phyloP scores from a whole-genome alignment of 352 stramenopile species.

The Blastocystis sp. region DNA sequence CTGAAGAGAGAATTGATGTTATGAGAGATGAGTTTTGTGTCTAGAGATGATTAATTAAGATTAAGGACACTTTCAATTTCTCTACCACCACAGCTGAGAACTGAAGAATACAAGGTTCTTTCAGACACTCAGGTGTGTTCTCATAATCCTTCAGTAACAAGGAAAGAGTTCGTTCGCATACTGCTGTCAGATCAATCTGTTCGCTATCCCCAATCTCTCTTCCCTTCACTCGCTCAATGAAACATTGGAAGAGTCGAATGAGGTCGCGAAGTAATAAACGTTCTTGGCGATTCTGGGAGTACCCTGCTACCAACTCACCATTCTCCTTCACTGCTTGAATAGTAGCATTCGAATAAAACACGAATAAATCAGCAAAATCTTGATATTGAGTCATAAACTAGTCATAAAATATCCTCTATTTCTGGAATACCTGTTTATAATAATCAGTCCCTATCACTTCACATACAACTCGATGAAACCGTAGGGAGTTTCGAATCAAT shows the following conservation, averaged over 20 bases:
- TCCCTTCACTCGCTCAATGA: conserved; percentile 80
- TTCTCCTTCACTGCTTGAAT: conserved; percentile 13
- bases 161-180: conserved; percentile 90
- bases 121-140: conserved; percentile 70
- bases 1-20: conserved; percentile 87
- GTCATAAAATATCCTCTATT: conserved; percentile 78
- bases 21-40: too few relatives aligned
- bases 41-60: too few relatives aligned
- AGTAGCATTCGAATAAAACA: conserved; percentile 87
- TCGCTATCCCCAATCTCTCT: conserved; percentile 75
- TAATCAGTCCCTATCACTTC: conserved; percentile 80
- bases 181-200: conserved; percentile 72
- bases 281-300: conserved; percentile 76
- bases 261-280: conserved; percentile 93
- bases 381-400: conserved; percentile 96
- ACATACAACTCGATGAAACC: conserved; percentile 93
- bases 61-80: conserved; percentile 92
- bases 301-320: conserved; percentile 74
- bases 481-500: conserved; percentile 95
- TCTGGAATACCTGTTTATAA: not conserved
- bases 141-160: conserved; percentile 82
- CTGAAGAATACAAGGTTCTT: conserved; percentile 87
- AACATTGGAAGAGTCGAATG: conserved; percentile 89
- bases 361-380: conserved; percentile 97
- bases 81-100: conserved; percentile 92